A percentile compares a stretch with the other conserved stretches of the same genome.
Conservation (phyloP, 257 asterid genomes). For the Nemophila menziesii region DNA sequence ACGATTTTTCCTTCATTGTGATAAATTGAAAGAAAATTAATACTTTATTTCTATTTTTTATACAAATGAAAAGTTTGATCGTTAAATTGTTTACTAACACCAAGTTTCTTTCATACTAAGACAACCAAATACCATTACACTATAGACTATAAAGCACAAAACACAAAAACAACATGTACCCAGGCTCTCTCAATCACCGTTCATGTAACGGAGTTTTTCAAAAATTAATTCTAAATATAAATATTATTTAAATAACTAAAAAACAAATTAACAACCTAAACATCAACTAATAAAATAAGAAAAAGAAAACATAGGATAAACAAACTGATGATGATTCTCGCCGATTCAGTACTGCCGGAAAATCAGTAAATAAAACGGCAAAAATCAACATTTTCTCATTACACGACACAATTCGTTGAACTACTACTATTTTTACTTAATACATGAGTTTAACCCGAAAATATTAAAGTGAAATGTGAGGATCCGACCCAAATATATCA, state of each 20-base stretch:
- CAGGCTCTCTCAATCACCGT: conserved; percentile 17
- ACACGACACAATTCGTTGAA: not conserved
- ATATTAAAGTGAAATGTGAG: conserved; percentile 34
- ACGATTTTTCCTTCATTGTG: no score
- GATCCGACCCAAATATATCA: conserved; percentile 91
- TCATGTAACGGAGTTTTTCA: conserved; percentile 19
- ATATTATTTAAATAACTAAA: not conserved
- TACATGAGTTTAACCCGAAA: not conserved
- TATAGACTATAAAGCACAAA: conserved; percentile 2
- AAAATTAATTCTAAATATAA: not conserved
- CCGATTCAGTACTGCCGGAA: no score
- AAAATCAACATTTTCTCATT: conserved; percentile 1
- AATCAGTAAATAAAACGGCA: not conserved
- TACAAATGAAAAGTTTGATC: no score
- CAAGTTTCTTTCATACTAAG: no score
- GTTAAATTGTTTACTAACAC: no score
- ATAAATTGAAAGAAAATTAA: no score
- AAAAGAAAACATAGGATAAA: conserved; percentile 2
- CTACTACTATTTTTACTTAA: no score
- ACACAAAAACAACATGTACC: not conserved
- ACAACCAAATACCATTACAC: not conserved
- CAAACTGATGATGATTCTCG: no score
- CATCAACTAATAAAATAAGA: conserved; percentile 11
- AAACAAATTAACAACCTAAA: not conserved
- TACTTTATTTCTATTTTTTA: no score